Evolutionary conservation across 208 protist species (phyloP).

Genomic region (Strigomonas culicis): DNA sequence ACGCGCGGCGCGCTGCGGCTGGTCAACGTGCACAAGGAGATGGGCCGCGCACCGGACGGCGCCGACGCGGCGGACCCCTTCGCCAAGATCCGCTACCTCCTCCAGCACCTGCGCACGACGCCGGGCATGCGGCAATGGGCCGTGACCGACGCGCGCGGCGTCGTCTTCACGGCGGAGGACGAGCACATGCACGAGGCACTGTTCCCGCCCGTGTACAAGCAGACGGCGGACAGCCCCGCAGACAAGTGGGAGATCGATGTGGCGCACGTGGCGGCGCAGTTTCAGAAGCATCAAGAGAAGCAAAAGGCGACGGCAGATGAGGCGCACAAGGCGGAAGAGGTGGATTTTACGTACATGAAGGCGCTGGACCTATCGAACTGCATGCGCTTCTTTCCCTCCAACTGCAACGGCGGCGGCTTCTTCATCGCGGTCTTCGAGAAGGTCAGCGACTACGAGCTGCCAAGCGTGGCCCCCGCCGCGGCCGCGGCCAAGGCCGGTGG

Average conservation of each 20-base stretch:
- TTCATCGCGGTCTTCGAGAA: constrained; percentile 96
- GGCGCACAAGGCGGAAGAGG: constrained; percentile 45
- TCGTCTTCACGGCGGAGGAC: constrained; percentile 27
- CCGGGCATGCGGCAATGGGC: constrained; percentile 85
- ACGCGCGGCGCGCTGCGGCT: constrained; percentile 83
- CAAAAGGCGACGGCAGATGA: constrained; percentile 2
- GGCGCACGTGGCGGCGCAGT: not conserved
- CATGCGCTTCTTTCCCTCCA: constrained; percentile 93
- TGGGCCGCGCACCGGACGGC: constrained; percentile 31
- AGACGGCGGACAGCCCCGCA: not conserved
- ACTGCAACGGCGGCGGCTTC: constrained; percentile 96
- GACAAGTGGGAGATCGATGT: not conserved
- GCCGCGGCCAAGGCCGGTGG: not conserved
- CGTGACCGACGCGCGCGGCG: constrained; percentile 62
- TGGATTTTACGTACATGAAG: constrained; percentile 28
- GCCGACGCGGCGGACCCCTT: not conserved
- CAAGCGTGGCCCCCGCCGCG: constrained; percentile 16
- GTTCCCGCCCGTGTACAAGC: constrained; percentile 37
- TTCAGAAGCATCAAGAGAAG: too few species aligned
- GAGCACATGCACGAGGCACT: constrained; percentile 66
- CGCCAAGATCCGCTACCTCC: constrained; percentile 19
- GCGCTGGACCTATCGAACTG: constrained; percentile 72
- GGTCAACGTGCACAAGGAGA: constrained; percentile 42
- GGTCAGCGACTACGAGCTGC: constrained; percentile 55
- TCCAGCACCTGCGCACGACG: constrained; percentile 64